phyloP scores from a whole-genome alignment of 257 asterid genomes.

The Primulina tabacum region DNA sequence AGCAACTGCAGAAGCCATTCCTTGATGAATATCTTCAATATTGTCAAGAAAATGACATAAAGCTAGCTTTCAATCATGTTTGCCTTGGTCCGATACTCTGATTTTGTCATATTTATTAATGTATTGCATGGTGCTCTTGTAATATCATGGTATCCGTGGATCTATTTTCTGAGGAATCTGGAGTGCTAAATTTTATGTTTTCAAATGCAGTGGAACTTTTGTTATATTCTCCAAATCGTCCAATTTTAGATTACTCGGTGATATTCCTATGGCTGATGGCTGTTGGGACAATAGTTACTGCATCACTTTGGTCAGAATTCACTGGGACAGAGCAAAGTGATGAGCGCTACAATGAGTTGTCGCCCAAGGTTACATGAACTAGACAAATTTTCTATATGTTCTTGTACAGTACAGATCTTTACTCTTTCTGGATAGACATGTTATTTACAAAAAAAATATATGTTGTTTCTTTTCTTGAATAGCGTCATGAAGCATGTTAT shows the following conservation, averaged over 20 bases:
- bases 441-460: not conserved
- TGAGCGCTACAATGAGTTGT: conserved; percentile 52
- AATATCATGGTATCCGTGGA: conserved; percentile 21
- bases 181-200: conserved; percentile 25
- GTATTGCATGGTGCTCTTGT: conserved; percentile 16
- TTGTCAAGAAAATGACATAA: not conserved
- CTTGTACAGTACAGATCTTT: conserved; percentile 19
- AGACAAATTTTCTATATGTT: conserved; percentile 22
- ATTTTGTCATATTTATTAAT: conserved; percentile 20
- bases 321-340: conserved; percentile 62
- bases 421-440: not conserved
- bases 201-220: conserved; percentile 72
- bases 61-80: conserved; percentile 14
- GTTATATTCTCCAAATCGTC: conserved; percentile 83
- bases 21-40: not conserved
- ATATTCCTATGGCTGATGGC: conserved; percentile 89
- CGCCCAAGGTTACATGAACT: conserved; percentile 47
- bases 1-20: not conserved
- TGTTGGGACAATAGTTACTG: conserved; percentile 78
- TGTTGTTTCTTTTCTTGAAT: not conserved
- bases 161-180: conserved; percentile 8
- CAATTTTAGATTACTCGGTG: conserved; percentile 75
- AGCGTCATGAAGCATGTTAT: not conserved
- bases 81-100: conserved; percentile 3
- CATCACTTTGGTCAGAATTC: conserved; percentile 82